Evolutionary conservation across 129 eudicot species (phyloP).

Genomic region (Deinandra increscens): DNA sequence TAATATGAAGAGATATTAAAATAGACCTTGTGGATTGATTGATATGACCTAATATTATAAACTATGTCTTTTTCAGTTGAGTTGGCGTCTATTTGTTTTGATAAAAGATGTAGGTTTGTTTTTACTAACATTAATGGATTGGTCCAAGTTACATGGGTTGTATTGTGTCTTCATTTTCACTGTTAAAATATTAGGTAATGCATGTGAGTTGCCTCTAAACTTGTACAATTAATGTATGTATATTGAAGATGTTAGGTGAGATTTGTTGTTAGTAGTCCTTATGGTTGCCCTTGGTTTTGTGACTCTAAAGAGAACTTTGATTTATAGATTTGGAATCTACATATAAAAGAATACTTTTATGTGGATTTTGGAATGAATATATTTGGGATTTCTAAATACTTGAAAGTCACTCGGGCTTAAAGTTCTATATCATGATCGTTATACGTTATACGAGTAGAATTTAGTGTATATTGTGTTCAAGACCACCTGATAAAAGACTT

Average conservation of each 20-base stretch:
- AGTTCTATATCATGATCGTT: not conserved
- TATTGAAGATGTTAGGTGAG: constrained; percentile 31
- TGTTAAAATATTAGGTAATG: constrained; percentile 20
- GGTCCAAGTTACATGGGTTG: constrained; percentile 29
- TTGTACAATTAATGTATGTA: constrained; percentile 9
- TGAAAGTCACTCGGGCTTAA: not conserved
- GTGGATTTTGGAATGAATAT: not conserved
- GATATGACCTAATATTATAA: not conserved
- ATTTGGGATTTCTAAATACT: not conserved
- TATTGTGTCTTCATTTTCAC: constrained; percentile 18
- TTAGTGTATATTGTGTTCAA: not conserved
- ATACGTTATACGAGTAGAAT: not conserved
- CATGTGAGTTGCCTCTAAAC: constrained; percentile 32
- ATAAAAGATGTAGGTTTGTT: too few species aligned
- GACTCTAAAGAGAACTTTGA: constrained; percentile 2
- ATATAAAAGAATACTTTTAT: not conserved
- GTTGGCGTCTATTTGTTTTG: too few species aligned
- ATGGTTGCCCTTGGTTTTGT: constrained; percentile 17
- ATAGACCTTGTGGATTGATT: not conserved
- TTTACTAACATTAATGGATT: constrained; percentile 16
- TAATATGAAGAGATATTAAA: not conserved
- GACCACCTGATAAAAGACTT: not conserved
- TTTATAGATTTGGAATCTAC: not conserved
- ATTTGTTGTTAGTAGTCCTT: constrained; percentile 16
- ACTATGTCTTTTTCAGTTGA: not conserved